Evolutionary conservation across 1,284 basidiomycete species (phyloP), one percentile per base, ranked within the genome.

Genomic region (Pseudozyma flocculosa): DNA sequence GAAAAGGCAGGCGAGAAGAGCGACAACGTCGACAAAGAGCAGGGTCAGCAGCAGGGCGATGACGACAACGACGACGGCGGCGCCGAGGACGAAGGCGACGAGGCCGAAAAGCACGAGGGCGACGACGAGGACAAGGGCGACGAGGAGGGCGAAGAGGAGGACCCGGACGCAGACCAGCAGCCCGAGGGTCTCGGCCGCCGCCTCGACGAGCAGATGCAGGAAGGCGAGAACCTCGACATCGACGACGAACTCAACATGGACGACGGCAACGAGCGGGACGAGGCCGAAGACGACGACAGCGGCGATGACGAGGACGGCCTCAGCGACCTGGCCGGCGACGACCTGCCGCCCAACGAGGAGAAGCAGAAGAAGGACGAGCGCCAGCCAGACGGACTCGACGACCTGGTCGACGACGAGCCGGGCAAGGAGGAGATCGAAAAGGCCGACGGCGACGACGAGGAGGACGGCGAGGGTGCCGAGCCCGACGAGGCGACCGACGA

Each of bases 261-360:
- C 26, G 64, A 58, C 18, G 51, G 45, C 26, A 11, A 29, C 5
- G n/a, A n/a, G n/a, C n/a, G n/a, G n/a, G 54, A 57, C 34, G 64
- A 40, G 4, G 45, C 54, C 30, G 54, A 56, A 34, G 59, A 62
- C 2, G 78, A 68, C 17, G 76, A 70, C 13, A 74, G 79, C 2
- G 78, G 68, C 17, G 76, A 70, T 11, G 75, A 79, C 32, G 65
- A 73, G 2, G 58, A 76, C 45, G 88, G 88, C 23, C 84, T 85
- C 38, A 79, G 80, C 46, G 80, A 82, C 5, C 84, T 88, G 2
- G 83, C 89, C 78, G 86, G 89, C 61, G 83, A 88, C 22, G 82
- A 85, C 55, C 79, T 89, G 48, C 85, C 44, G 39, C 84, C 50
- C 2, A 49, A 55, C 11, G 60, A 67, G 18, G 50, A 54, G 21